Base-by-base conservation (phyloP, 2,329 filamentous ascomycete genomes). In the Xylariales sp. region DNA sequence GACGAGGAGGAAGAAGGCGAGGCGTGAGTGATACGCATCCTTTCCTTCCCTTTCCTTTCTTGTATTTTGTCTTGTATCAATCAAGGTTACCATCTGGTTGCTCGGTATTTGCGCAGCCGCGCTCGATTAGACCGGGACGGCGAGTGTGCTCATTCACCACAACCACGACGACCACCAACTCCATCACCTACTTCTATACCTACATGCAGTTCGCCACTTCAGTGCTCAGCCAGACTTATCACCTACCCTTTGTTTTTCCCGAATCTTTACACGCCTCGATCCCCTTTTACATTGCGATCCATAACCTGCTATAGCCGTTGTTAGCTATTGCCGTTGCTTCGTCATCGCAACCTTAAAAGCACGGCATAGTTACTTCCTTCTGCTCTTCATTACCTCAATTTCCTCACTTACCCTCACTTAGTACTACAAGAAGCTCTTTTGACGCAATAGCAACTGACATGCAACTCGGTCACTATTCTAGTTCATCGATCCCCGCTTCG, bases 1-100 rank as follows among this genome's bases (percentile, higher is more conserved):
- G 89, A 89, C 64, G 91, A 93, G 74, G 93, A 97, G 78, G 92
- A 91, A 78, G 92, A 91, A 78, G 91, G 93, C 72, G 93, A 97
- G 84, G 88, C 91, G 93, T 95, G 87, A 89, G 92, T 69, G 3
- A 12, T 59, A 3, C 10, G 14, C 30, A 2, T 48, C 8, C 32
- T 34, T 34, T 34, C 8, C 32, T 34, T 34, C 3, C 32, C 8
- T 41, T 41, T 2, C 10, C 14, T 41, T 41, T 5, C 43, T 49
- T 89, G 61, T 49, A 36, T 30, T 43, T 10, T 34, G 18, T 10
- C 53, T 6, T 36, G 14, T 41, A 14, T 14, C 36, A 48, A 16
- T 14, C 45, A 30, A 39, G 12, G 50, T 54, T 55, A 30, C 30
- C 34, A 14, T 52, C 36, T 10, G 36, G 34, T 18, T n/a, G 32